Conservation (phyloP, 129 eudicot genomes). For the Centella asiatica region DNA sequence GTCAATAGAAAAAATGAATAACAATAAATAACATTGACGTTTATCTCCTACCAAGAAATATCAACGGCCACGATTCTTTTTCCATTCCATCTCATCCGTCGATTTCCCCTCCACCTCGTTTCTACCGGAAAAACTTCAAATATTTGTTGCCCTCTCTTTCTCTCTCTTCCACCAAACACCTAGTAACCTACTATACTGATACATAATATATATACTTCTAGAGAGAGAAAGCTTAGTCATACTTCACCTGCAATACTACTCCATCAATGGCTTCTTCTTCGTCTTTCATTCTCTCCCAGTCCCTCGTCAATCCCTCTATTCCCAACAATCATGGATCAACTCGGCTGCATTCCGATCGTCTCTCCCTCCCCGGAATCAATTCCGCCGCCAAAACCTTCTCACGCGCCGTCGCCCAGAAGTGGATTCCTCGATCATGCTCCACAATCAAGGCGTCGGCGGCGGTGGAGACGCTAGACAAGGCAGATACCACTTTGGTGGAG, state of each 20-base stretch:
- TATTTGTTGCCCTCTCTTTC: background rate
- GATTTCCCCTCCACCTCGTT: background rate
- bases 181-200: background rate
- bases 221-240: conserved; percentile 4
- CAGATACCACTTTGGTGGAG: conserved; percentile 22
- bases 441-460: conserved; percentile 9
- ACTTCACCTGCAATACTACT: background rate
- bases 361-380: conserved; percentile 3
- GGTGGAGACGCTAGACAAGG: conserved; percentile 6
- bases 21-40: too few relatives aligned
- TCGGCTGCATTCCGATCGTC: background rate
- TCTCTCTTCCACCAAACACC: background rate
- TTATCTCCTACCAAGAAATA: background rate
- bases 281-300: conserved; percentile 17
- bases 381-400: conserved; percentile 12
- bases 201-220: background rate
- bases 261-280: conserved; percentile 21
- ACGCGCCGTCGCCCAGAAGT: conserved; percentile 4
- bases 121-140: conserved; percentile 1
- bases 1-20: too few relatives aligned
- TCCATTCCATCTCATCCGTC: background rate
- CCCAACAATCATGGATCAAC: background rate
- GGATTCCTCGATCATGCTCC: background rate
- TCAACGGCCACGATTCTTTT: conserved; percentile 4
- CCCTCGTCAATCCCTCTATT: conserved; percentile 14